Conservation (phyloP, 768 basidiomycete genomes). For the Mycena galericulata region DNA sequence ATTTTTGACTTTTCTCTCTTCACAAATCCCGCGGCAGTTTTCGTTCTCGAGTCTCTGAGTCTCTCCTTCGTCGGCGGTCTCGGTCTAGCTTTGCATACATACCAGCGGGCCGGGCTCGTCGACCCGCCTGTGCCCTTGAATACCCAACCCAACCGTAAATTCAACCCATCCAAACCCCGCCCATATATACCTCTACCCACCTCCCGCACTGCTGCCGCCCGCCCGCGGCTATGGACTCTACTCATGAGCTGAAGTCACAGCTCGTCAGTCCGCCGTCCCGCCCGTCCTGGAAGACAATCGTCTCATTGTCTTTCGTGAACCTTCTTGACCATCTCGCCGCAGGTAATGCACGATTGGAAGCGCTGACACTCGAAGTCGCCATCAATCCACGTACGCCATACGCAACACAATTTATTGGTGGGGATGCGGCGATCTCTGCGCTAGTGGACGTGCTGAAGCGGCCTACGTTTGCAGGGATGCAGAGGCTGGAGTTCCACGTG, state of each 20-base stretch:
- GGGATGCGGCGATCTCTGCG: constrained; percentile 1
- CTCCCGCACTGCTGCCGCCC: no score
- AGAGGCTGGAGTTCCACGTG: constrained; percentile 6
- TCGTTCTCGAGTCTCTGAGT: no score
- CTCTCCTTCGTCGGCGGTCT: no score
- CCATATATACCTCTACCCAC: no score
- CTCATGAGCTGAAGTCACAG: constrained; percentile 8
- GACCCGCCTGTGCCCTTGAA: no score
- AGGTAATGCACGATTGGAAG: constrained; percentile 5
- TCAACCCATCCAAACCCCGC: no score
- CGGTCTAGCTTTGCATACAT: no score
- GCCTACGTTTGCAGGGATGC: constrained; percentile 3
- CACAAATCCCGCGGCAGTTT: no score
- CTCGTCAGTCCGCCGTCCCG: constrained; percentile 3
- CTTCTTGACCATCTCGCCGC: constrained; percentile 3
- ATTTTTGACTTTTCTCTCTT: no score
- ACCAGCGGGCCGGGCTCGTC: no score
- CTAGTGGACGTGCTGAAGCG: constrained; percentile 3
- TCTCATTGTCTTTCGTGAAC: constrained; percentile 7
- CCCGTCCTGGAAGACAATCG: constrained; percentile 1
- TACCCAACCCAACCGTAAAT: no score
- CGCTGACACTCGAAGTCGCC: constrained; percentile 5
- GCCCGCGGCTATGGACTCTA: no score
- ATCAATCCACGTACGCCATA: constrained; percentile 5
- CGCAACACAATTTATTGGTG: constrained; percentile 4